Conservation (phyloP, 495 filamentous ascomycete species). For the Schizothecium vesticola region DNA sequence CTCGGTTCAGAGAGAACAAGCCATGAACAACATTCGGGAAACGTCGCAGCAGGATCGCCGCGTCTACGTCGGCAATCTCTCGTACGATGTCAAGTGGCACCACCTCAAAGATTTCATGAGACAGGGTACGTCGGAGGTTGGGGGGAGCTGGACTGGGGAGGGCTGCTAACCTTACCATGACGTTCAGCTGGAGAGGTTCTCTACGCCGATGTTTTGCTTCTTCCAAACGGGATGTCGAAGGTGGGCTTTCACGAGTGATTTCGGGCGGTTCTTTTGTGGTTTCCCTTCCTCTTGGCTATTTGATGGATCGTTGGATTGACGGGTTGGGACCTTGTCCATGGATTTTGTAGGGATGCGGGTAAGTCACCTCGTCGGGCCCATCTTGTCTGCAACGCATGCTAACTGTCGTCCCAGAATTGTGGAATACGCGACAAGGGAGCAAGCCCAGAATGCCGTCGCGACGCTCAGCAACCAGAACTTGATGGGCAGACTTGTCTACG, state of each 20-base stretch:
- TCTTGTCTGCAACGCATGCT: constrained; percentile 1
- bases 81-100: constrained; percentile 99
- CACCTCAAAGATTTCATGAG: constrained; percentile 99
- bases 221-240: constrained; percentile 99
- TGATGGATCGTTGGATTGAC: constrained; percentile 99
- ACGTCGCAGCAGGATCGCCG: constrained; percentile 96
- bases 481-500: constrained; percentile 96
- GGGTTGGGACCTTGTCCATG: constrained; percentile 88
- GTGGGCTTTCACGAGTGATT: constrained; percentile 91
- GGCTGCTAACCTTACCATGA: constrained; percentile 7
- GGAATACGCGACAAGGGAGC: constrained; percentile 99
- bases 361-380: constrained; percentile 38
- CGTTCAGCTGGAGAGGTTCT: constrained; percentile 91
- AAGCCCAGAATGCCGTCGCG: constrained; percentile 95
- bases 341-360: constrained; percentile 99
- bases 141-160: not conserved
- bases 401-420: constrained; percentile 70
- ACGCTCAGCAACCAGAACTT: constrained; percentile 98
- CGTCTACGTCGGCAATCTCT: constrained; percentile 98
- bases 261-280: constrained; percentile 73
- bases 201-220: constrained; percentile 98
- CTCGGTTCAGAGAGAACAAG: constrained; percentile 78
- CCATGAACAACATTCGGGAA: constrained; percentile 90
- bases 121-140: constrained; percentile 67
- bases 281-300: constrained; percentile 62